Evolutionary conservation across 2,329 filamentous ascomycete species (phyloP).

Genomic region (Trichoderma asperellum): DNA sequence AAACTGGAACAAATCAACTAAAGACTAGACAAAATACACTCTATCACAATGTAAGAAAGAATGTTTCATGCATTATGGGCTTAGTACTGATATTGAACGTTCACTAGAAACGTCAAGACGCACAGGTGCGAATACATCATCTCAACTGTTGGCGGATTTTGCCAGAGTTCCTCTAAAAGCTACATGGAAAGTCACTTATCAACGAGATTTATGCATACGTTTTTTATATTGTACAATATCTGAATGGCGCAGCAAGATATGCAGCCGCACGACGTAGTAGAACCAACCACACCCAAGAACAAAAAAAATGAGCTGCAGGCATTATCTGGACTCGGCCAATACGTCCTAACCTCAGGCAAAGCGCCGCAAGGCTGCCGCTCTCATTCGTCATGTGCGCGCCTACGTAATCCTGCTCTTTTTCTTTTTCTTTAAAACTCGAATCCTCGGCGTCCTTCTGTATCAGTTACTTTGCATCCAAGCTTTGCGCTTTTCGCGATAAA

Average conservation of each 20-base stretch:
- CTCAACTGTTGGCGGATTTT: background rate
- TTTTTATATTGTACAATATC: background rate
- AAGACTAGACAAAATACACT: background rate
- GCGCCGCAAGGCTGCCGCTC: background rate
- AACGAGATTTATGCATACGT: background rate
- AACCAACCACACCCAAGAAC: background rate
- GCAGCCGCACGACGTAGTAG: background rate
- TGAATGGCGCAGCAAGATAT: background rate
- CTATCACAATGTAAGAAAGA: background rate
- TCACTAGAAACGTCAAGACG: no score
- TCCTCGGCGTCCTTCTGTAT: background rate
- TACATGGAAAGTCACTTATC: background rate
- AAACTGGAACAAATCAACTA: background rate
- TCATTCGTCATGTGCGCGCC: background rate
- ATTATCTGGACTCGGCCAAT: background rate
- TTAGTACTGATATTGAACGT: no score
- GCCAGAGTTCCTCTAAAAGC: background rate
- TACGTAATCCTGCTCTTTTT: background rate
- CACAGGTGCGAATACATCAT: no score
- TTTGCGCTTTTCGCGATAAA: background rate
- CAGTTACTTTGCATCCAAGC: background rate
- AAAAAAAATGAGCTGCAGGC: background rate
- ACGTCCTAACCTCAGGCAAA: background rate
- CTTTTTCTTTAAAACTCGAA: background rate
- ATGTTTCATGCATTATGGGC: background rate